A percentile compares a stretch with the other conserved stretches of the same genome.
Conservation (phyloP, 768 basidiomycete species). For the Lactifluus subvellereus region DNA sequence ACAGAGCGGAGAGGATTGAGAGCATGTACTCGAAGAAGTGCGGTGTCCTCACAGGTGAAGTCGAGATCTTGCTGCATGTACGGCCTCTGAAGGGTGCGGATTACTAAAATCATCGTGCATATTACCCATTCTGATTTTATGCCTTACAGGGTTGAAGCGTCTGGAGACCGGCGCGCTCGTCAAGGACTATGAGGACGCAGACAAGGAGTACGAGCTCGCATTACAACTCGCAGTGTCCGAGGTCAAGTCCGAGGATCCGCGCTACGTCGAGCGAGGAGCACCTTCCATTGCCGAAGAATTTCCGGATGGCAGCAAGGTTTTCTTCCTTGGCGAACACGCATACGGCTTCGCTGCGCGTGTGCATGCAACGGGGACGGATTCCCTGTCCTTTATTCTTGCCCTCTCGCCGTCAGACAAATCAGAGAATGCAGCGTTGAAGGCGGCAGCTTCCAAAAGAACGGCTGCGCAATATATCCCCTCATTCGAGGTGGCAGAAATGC, state of each 20-base stretch:
- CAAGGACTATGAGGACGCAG: constrained; percentile 84
- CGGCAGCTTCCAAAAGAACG: constrained; percentile 47
- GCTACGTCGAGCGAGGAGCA: constrained; percentile 74
- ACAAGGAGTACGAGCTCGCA: constrained; percentile 82
- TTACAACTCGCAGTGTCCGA: constrained; percentile 79
- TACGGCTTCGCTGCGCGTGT: constrained; percentile 97
- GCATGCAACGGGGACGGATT: constrained; percentile 56
- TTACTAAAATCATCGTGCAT: not conserved
- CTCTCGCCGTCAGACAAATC: constrained; percentile 81
- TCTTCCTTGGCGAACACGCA: constrained; percentile 92
- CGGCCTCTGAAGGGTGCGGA: constrained; percentile 78
- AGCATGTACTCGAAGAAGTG: constrained; percentile 80
- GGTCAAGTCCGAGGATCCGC: constrained; percentile 85
- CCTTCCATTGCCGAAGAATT: constrained; percentile 85
- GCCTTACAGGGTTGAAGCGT: constrained; percentile 69
- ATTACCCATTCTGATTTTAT: not conserved
- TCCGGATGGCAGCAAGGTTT: constrained; percentile 84
- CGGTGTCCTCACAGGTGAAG: constrained; percentile 77
- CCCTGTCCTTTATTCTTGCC: constrained; percentile 81
- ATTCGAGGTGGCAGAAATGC: constrained; percentile 66
- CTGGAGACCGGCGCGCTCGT: constrained; percentile 86
- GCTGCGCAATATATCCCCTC: constrained; percentile 68
- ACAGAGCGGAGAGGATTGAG: constrained; percentile 78
- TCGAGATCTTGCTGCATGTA: constrained; percentile 84
- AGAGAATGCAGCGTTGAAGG: constrained; percentile 76